Evolutionary conservation across 2,329 filamentous ascomycete species (phyloP).

Genomic region (Blastomyces percursus): DNA sequence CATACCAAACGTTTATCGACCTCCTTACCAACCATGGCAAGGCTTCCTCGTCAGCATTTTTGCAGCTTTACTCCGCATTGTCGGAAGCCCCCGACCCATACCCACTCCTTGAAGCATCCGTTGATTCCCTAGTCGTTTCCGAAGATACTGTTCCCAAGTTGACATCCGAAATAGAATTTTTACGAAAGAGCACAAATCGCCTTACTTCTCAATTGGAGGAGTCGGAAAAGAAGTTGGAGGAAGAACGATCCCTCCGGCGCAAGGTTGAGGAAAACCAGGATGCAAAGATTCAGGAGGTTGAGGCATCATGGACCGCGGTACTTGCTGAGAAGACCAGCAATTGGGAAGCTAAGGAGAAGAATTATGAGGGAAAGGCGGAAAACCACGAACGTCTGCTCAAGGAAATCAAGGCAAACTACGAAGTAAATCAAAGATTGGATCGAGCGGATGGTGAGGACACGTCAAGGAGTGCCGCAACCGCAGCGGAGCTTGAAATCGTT

Average conservation of each 20-base stretch:
- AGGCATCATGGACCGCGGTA: constrained; percentile 80
- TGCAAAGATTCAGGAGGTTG: constrained; percentile 73
- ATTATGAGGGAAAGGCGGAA: constrained; percentile 83
- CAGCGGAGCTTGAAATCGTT: constrained; percentile 87
- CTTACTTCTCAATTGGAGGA: constrained; percentile 75
- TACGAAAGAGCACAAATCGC: constrained; percentile 66
- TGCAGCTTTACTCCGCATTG: constrained; percentile 83
- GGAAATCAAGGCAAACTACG: constrained; percentile 93
- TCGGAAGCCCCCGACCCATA: constrained; percentile 97
- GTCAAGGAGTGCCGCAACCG: constrained; percentile 57
- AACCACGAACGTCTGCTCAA: constrained; percentile 85
- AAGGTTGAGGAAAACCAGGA: constrained; percentile 69
- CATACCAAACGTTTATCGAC: constrained; percentile 96
- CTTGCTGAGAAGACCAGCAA: constrained; percentile 91
- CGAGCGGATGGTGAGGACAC: constrained; percentile 52
- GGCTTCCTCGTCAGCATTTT: constrained; percentile 80
- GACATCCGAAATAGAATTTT: constrained; percentile 72
- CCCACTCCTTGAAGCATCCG: constrained; percentile 86
- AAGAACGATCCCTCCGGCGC: constrained; percentile 61
- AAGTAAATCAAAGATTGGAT: constrained; percentile 83
- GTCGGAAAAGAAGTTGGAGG: constrained; percentile 66
- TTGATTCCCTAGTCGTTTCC: constrained; percentile 83
- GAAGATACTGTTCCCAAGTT: constrained; percentile 88
- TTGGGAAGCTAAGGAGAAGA: constrained; percentile 88
- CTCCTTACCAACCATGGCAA: constrained; percentile 94